A percentile compares a stretch with the other conserved stretches of the same genome.
Conservation (phyloP, 768 basidiomycete genomes). For the Leccinum obscurum region DNA sequence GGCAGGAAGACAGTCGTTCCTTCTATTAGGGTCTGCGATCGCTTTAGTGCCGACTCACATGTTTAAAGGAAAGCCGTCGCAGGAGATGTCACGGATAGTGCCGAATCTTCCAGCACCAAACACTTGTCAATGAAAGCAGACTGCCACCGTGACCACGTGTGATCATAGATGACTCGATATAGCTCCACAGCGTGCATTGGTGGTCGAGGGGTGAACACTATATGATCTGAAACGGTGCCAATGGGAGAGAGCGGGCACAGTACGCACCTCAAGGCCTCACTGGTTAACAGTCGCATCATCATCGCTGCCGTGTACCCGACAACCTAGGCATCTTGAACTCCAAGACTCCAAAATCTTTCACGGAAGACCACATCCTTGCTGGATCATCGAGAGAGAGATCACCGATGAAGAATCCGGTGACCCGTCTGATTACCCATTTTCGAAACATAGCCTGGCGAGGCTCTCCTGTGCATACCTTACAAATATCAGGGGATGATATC, state of each 20-base stretch:
- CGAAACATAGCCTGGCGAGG: slow-evolving; percentile 5
- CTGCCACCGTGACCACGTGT: too few relatives aligned
- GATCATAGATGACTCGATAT: too few relatives aligned
- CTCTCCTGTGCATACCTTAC: neutral
- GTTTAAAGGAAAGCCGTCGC: too few relatives aligned
- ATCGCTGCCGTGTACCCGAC: neutral
- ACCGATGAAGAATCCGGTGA: neutral
- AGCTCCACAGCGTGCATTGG: too few relatives aligned
- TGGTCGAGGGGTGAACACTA: too few relatives aligned
- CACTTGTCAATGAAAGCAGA: too few relatives aligned
- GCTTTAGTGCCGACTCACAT: too few relatives aligned
- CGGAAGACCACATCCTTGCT: too few relatives aligned
- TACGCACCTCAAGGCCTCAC: neutral
- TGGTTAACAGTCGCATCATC: neutral
- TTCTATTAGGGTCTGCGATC: too few relatives aligned
- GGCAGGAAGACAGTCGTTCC: too few relatives aligned
- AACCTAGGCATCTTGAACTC: neutral
- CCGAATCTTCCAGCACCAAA: too few relatives aligned
- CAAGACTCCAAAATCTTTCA: neutral
- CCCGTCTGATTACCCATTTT: neutral
- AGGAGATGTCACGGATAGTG: too few relatives aligned
- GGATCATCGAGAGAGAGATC: neutral
- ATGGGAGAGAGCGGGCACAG: neutral
- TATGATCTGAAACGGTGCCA: neutral
- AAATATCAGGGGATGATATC: slow-evolving; percentile 16